Evolutionary conservation across 1,139 yeast genomes (phyloP).

Genomic region (Lizanozyma gosingica): DNA sequence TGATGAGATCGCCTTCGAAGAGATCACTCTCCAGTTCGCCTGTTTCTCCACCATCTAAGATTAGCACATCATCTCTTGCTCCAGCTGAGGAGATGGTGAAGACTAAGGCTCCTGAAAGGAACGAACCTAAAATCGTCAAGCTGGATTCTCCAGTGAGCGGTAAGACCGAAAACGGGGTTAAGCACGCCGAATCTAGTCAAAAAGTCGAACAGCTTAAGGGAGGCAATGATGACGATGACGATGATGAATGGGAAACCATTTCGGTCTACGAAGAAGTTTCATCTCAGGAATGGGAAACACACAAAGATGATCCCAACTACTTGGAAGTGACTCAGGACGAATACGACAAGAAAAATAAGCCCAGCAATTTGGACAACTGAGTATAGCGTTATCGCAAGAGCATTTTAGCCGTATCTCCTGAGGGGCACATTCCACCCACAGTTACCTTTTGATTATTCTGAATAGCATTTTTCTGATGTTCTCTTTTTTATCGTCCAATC

Average conservation of each 20-base stretch:
- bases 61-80: background rate
- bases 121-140: background rate
- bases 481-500: no score
- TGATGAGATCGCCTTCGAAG: constrained; percentile 3
- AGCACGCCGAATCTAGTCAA: background rate
- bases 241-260: constrained; percentile 18
- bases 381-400: no score
- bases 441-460: no score
- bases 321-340: constrained; percentile 35
- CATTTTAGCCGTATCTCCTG: no score
- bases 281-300: constrained; percentile 35
- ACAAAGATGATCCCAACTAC: constrained; percentile 42
- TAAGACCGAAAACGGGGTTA: background rate
- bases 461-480: no score
- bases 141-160: background rate
- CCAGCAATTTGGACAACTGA: no score
- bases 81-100: background rate
- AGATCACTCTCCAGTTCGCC: background rate
- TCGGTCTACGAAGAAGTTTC: constrained; percentile 46
- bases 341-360: constrained; percentile 19
- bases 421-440: no score
- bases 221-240: constrained; percentile 11
- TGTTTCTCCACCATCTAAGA: background rate
- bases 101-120: background rate
- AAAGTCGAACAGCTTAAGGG: no score